Conservation (phyloP, 495 filamentous ascomycete genomes). For the Penicillium coprophilum region DNA sequence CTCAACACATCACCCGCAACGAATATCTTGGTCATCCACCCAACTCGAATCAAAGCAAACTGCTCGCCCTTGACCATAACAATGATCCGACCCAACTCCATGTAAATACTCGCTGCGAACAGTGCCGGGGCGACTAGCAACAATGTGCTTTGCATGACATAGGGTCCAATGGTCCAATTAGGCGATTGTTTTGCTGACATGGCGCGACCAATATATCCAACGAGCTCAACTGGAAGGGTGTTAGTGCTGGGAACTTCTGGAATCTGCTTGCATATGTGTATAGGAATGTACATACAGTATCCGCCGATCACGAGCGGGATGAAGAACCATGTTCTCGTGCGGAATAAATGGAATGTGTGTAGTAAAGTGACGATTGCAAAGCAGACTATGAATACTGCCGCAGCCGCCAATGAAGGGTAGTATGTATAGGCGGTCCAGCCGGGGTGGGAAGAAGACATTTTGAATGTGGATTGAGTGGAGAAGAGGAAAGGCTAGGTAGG, state of each 20-base stretch:
- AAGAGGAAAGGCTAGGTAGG: background rate
- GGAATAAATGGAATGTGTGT: conserved; percentile 43
- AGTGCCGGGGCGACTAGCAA: conserved; percentile 51
- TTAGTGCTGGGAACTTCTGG: background rate
- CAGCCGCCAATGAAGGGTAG: conserved; percentile 47
- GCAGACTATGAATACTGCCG: conserved; percentile 48
- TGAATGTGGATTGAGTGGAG: background rate
- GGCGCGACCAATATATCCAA: conserved; percentile 40
- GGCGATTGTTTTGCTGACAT: conserved; percentile 29
- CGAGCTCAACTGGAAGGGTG: conserved; percentile 28
- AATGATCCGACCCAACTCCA: conserved; percentile 53
- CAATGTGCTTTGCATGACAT: conserved; percentile 47
- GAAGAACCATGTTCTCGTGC: conserved; percentile 51
- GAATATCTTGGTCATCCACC: conserved; percentile 50
- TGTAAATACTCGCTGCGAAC: conserved; percentile 58
- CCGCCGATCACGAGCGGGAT: conserved; percentile 53
- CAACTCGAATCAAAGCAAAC: conserved; percentile 36
- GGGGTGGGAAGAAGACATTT: conserved; percentile 13
- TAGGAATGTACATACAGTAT: conserved; percentile 41
- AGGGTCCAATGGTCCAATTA: conserved; percentile 37
- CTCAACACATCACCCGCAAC: conserved; percentile 38
- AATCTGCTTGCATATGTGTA: background rate
- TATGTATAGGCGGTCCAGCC: conserved; percentile 46
- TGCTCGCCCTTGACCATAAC: conserved; percentile 37
- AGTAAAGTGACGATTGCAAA: conserved; percentile 39